Conservation (phyloP, 371 early-diverging fungal species). For the Synchytrium microbalum region DNA sequence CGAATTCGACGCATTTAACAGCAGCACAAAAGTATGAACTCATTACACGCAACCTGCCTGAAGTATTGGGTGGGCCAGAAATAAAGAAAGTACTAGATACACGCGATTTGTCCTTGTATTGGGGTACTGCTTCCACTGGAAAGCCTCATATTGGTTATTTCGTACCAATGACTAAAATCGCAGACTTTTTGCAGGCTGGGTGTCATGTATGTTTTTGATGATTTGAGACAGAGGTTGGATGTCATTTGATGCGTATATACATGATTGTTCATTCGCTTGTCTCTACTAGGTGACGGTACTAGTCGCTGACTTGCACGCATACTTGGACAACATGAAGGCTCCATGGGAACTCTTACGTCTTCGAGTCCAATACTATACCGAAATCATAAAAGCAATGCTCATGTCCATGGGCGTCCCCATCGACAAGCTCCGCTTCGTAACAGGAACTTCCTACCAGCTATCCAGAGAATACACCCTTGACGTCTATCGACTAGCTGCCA, state of each 20-base stretch:
- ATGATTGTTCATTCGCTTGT: neutral
- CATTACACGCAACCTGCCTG: slow-evolving; percentile 95
- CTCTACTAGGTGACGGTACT: slow-evolving; percentile 76
- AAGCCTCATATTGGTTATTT: slow-evolving; percentile 98
- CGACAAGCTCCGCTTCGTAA: slow-evolving; percentile 88
- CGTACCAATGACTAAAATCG: slow-evolving; percentile 97
- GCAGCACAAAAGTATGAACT: slow-evolving; percentile 34
- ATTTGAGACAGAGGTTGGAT: slow-evolving; percentile 1
- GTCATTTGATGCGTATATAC: neutral
- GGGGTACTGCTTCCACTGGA: slow-evolving; percentile 99
- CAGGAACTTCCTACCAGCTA: slow-evolving; percentile 88
- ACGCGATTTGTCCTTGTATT: slow-evolving; percentile 94
- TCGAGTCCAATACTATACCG: slow-evolving; percentile 94
- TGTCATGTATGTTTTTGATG: slow-evolving; percentile 51
- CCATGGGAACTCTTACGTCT: slow-evolving; percentile 86
- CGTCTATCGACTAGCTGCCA: slow-evolving; percentile 82
- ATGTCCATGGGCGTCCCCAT: slow-evolving; percentile 83
- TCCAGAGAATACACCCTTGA: slow-evolving; percentile 89
- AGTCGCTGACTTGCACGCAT: slow-evolving; percentile 98
- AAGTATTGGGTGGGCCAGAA: slow-evolving; percentile 89
- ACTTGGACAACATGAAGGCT: slow-evolving; percentile 99
- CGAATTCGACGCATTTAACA: neutral
- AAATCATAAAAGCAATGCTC: slow-evolving; percentile 87
- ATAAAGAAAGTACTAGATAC: slow-evolving; percentile 78
- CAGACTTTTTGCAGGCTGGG: slow-evolving; percentile 94